phyloP scores from a whole-genome alignment of 495 filamentous ascomycete species.

The Penicillium mononematosum region DNA sequence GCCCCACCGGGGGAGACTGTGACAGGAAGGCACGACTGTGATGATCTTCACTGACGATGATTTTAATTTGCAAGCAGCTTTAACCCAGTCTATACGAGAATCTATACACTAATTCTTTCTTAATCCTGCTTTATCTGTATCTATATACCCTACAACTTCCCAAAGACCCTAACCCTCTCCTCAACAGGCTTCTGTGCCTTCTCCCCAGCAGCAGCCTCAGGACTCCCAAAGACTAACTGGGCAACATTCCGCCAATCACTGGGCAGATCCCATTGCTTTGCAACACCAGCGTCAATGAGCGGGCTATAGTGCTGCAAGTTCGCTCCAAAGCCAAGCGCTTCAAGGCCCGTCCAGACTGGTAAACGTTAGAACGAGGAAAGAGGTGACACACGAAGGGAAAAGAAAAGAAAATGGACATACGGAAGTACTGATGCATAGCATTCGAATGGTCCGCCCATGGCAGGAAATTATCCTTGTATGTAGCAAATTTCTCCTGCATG shows the following conservation, averaged over 20 bases:
- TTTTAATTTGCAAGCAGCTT: no score
- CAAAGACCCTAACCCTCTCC: slow-evolving; percentile 40
- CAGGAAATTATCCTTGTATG: slow-evolving; percentile 45
- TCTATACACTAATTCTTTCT: no score
- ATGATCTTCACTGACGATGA: no score
- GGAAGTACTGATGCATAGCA: slow-evolving; percentile 56
- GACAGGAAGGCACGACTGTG: no score
- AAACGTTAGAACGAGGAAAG: not conserved
- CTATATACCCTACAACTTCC: slow-evolving; percentile 18
- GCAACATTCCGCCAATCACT: slow-evolving; percentile 46
- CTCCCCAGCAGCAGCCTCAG: slow-evolving; percentile 32
- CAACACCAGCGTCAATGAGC: slow-evolving; percentile 45
- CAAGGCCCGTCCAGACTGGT: slow-evolving; percentile 53
- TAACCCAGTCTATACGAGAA: not conserved
- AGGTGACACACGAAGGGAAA: not conserved
- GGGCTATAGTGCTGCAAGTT: slow-evolving; percentile 60
- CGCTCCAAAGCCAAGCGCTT: slow-evolving; percentile 50
- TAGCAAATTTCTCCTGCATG: slow-evolving; percentile 45
- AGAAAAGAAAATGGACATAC: slow-evolving; percentile 27
- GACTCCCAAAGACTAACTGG: slow-evolving; percentile 54
- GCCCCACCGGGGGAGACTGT: no score
- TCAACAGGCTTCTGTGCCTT: slow-evolving; percentile 41
- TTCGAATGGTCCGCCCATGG: slow-evolving; percentile 53
- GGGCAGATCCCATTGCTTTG: slow-evolving; percentile 48
- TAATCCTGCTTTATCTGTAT: not conserved